Evolutionary conservation across 2,329 filamentous ascomycete species (phyloP), one percentile per base, ranked within the genome.

Genomic region (Dactylellina drechsleri): DNA sequence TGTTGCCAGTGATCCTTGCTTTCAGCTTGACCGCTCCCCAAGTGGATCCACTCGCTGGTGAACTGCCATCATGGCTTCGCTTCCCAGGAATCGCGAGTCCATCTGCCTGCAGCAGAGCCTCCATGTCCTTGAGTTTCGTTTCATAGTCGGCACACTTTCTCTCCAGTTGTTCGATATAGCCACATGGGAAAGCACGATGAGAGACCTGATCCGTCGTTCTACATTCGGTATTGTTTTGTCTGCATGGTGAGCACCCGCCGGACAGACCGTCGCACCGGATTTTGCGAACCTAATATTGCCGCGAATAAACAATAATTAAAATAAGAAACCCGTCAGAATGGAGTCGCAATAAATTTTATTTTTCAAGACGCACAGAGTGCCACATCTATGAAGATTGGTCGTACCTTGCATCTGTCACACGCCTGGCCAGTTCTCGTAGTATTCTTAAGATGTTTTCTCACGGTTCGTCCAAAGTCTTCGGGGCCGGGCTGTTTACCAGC

Each of bases 151-250:
- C 64, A 64, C 77, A 78, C 72, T 79, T 79, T 74, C 87, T 86
- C 82, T 96, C 92, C 66, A 95, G 84, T 78, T 89, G 87, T 80
- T 93, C 90, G 77, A 91, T 85, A 79, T 94, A 92, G 62, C 92
- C 92, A 78, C 92, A 86, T 68, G 89, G 88, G 74, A 91, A 90
- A 59, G 92, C 92, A 77, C 91, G 89, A 71, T 92, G 91, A 2
- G 91, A 93, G 80, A 95, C 92, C 79, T 92, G 89, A 82, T 96
- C 92, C 70, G 92, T 96, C 64, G 93, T 93, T 82, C 88, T 90
- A 83, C 92, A 96, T 80, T 91, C 87, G 79, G 91, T 88, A 77
- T 88, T 89, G 80, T 91, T 91, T 82, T 90, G 89, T 78, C 88
- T 84, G 83, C 92, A 96, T 79, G 92, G 90, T 76, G 91, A 92